Evolutionary conservation across 805 yeast species (phyloP).

Genomic region (Yarrowia hollandica): DNA sequence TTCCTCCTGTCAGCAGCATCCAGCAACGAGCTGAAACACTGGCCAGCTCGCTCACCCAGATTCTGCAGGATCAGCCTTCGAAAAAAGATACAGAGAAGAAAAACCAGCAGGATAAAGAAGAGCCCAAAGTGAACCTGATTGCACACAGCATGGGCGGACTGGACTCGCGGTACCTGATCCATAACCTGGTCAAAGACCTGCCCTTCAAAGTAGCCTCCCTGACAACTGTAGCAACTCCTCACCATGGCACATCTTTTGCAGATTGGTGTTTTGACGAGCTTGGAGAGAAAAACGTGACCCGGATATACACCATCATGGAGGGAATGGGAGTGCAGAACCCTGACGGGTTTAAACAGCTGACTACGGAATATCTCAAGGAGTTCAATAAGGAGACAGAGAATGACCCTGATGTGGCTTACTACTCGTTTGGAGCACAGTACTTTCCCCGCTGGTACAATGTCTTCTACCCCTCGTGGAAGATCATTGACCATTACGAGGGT

Average conservation of each 20-base stretch:
- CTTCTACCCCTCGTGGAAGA: constrained; percentile 63
- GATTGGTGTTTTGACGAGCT: constrained; percentile 46
- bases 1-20: constrained; percentile 79
- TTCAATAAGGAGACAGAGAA: constrained; percentile 58
- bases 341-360: constrained; percentile 60
- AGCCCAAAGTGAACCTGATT: constrained; percentile 60
- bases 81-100: constrained; percentile 17
- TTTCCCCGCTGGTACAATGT: constrained; percentile 61
- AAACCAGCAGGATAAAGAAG: constrained; percentile 8
- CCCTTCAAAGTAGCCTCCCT: constrained; percentile 65
- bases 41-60: constrained; percentile 33
- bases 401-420: constrained; percentile 66
- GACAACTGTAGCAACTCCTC: constrained; percentile 88
- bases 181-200: constrained; percentile 47
- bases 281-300: constrained; percentile 11
- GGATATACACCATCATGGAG: constrained; percentile 33
- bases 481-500: constrained; percentile 53
- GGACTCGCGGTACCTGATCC: constrained; percentile 75
- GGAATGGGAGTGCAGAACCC: constrained; percentile 36
- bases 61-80: constrained; percentile 15
- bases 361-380: constrained; percentile 49
- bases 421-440: constrained; percentile 80
- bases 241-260: constrained; percentile 81
- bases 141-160: constrained; percentile 96
- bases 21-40: constrained; percentile 63